Evolutionary conservation across 2,329 filamentous ascomycete species (phyloP), one percentile per base, ranked within the genome.

Genomic region (Zasmidium cellare): DNA sequence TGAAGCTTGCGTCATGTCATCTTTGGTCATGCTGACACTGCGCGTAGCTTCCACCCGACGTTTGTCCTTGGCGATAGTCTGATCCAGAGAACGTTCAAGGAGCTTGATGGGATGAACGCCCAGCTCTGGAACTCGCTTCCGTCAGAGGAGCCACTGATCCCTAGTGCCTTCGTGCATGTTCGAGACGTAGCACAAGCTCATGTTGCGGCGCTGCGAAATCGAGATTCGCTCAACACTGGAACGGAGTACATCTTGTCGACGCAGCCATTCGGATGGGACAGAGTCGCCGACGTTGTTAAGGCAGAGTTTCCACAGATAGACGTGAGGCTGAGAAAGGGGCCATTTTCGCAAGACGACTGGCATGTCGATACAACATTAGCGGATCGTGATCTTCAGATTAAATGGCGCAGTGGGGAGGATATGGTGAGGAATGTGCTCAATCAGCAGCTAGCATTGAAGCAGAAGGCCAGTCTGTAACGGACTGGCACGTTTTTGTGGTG

Each of bases 111-210:
- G 12, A 66, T 65, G 19, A 71, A 69, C 38, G 55, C 53, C 2
- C 55, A 63, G 53, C 56, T 72, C 28, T 55, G 51, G 56, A 2
- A 35, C n/a, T 47, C 20, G 46, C 53, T 38, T 24, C 63, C 18
- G 50, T 53, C 11, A 50, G 16, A 35, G 2, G 18, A 59, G 16
- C 69, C 68, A 2, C 20, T 47, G 1, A 49, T 64, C n/a, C 56
- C 60, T 2, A 56, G 57, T 7, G n/a, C 49, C 1, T 55, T 57
- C 7, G 63, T 72, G 0, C 65, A 72, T 22, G 65, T 72, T 3
- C 51, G 59, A n/a, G 67, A 72, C 41, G 66, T 71, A 19, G 67
- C 69, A 1, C 46, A 60, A 22, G 66, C 65, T 20, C 70, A 72
- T 35, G 19, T 72, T 9, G 60, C 53, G 31, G 67, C 67, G 23